Percentiles rank a stretch among this genome's conserved stretches.
Conservation (phyloP, 208 protist genomes). For the Crithidia sp. region DNA sequence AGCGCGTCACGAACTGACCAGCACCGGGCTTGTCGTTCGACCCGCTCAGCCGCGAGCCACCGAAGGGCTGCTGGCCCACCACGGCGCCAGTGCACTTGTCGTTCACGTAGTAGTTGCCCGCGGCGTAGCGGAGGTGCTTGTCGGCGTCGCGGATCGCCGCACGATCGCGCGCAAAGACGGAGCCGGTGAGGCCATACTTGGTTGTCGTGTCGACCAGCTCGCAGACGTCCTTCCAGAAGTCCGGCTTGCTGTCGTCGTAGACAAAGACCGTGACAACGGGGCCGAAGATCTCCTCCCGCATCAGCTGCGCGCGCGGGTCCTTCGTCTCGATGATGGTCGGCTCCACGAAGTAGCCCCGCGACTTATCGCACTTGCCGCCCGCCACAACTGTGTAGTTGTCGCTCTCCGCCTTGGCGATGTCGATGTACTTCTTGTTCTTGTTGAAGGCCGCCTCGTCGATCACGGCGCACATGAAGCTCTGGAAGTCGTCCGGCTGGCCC, state of each 20-base stretch:
- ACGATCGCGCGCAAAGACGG: conserved; percentile 93
- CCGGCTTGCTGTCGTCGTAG: conserved; percentile 92
- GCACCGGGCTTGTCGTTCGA: conserved; percentile 98
- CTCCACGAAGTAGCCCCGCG: conserved; percentile 94
- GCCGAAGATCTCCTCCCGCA: conserved; percentile 98
- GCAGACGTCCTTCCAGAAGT: conserved; percentile 86
- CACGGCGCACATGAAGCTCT: conserved; percentile 95
- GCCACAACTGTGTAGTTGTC: conserved; percentile 74
- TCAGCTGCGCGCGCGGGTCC: conserved; percentile 85
- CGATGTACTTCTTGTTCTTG: conserved; percentile 95
- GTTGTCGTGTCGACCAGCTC: conserved; percentile 88
- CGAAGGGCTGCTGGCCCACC: conserved; percentile 98
- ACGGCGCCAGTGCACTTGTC: conserved; percentile 98
- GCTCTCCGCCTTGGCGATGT: conserved; percentile 87
- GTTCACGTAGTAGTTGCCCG: conserved; percentile 99
- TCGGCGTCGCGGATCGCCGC: conserved; percentile 66
- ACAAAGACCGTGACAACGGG: conserved; percentile 96
- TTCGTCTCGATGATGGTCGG: conserved; percentile 95
- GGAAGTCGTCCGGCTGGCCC: conserved; percentile 92
- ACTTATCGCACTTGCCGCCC: conserved; percentile 79
- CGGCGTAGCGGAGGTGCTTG: conserved; percentile 77
- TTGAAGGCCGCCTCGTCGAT: conserved; percentile 95
- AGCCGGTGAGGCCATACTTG: conserved; percentile 94
- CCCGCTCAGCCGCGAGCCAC: conserved; percentile 90
- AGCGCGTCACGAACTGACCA: conserved; percentile 90